phyloP scores from a whole-genome alignment of 176 grass and related monocot genomes.

The Musa schizocarpa region DNA sequence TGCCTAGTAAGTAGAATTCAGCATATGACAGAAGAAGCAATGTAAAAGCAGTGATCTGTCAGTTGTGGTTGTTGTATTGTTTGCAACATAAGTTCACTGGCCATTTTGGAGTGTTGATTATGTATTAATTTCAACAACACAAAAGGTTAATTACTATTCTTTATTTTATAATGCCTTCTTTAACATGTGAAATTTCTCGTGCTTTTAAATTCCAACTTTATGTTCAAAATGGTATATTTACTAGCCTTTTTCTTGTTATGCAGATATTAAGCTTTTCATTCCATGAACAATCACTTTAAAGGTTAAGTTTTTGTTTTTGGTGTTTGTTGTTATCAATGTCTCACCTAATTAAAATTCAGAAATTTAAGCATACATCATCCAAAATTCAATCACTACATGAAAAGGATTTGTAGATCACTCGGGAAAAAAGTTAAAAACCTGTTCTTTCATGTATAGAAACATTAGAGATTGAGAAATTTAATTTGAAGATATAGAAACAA shows the following conservation, averaged over 20 bases:
- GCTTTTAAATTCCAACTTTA: neutral
- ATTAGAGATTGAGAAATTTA: too few species aligned
- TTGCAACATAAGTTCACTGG: neutral
- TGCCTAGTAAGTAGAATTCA: conserved; percentile 42
- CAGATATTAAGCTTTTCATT: neutral
- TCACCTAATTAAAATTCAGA: too few species aligned
- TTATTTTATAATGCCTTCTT: neutral
- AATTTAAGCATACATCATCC: too few species aligned
- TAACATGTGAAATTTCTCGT: neutral
- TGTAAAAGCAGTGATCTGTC: neutral
- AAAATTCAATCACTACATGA: too few species aligned
- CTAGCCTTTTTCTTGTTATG: neutral
- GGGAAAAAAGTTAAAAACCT: too few species aligned
- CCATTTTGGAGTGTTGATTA: neutral
- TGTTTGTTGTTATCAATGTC: neutral
- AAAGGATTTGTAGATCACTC: too few species aligned
- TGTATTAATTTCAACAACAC: neutral
- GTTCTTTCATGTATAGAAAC: too few species aligned
- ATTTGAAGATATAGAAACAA: too few species aligned
- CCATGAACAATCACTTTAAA: neutral
- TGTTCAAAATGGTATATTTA: neutral
- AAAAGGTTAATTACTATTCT: neutral
- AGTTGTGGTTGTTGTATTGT: neutral
- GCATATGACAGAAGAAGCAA: neutral
- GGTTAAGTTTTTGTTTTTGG: neutral